Evolutionary conservation across 495 filamentous ascomycete species (phyloP), one percentile per base, ranked within the genome.

Genomic region (Chaetomium cochliodes): DNA sequence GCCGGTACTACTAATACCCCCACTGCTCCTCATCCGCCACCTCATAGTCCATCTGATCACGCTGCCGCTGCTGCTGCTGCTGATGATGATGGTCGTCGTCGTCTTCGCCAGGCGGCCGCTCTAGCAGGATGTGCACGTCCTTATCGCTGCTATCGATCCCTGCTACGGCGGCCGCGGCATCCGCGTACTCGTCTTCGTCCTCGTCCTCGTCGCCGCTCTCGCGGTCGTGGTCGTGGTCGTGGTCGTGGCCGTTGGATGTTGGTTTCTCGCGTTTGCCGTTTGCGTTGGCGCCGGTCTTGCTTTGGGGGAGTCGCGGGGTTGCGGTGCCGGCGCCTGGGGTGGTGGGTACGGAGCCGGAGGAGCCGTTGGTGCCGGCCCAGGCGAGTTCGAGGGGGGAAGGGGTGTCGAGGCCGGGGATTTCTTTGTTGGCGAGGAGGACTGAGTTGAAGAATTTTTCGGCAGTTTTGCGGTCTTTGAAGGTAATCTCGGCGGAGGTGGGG

Each of bases 391-490:
- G 80, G 63, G 89, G 88, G 49, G 53, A 56, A 7, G 60, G n/a
- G 54, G 90, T 76, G 8, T 78, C 92, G 26, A 96, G 81, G 18
- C 84, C 83, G 2, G 91, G 87, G 59, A 96, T 88, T 53, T 87
- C 81, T 60, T 69, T 75, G 58, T 82, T 72, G 57, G 84, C 85
- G 5, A 84, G 76, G 11, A 77, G 73, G 44, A 83, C 76, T 47
- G 84, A 79, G 74, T 86, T 86, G 79, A 92, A 87, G 73, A 93
- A 90, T 71, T 90, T 90, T 76, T 97, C 93, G 16, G 93, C 94
- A 8, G 89, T 88, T 69, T 88, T 92, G 49, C 94, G 88, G 69
- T 98, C 92, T 67, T 90, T 92, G 74, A 98, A 98, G 2, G 84
- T 84, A 60, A 98, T 84, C 30, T 73, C 90, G 65, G 73, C 89